Conservation (phyloP, 768 basidiomycete species). For the Mycena polygramma region DNA sequence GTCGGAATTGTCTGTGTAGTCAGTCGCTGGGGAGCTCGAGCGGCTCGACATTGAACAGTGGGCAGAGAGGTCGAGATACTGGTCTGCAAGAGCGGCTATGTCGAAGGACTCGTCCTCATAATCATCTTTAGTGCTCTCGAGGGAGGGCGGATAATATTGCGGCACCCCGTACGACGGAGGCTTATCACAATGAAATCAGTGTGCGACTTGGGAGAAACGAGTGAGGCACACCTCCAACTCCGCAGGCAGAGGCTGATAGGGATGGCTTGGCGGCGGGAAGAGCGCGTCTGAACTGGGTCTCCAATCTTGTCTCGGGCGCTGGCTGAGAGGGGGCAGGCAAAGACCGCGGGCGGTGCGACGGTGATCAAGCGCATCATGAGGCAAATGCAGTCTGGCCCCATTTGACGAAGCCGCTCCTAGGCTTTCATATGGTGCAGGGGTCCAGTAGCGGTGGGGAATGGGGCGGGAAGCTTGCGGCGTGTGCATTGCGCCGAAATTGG, state of each 20-base stretch:
- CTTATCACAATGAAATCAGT: not conserved
- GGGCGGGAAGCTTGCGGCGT: not conserved
- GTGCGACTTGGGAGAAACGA: not conserved
- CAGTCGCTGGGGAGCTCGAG: not conserved
- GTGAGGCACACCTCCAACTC: constrained; percentile 16
- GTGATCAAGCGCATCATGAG: constrained; percentile 6
- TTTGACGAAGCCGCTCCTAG: constrained; percentile 3
- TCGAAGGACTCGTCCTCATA: constrained; percentile 1
- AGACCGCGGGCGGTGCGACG: not conserved
- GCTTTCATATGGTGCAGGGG: constrained; percentile 1
- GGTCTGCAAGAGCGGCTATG: constrained; percentile 1
- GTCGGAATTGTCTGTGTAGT: constrained; percentile 2
- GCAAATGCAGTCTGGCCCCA: constrained; percentile 9
- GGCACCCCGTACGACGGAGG: not conserved
- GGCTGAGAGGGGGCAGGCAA: not conserved
- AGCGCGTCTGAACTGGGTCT: not conserved
- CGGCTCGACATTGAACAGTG: constrained; percentile 11
- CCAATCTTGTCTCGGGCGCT: not conserved
- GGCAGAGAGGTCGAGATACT: constrained; percentile 19
- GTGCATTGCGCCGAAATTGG: not conserved
- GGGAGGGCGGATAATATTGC: not conserved
- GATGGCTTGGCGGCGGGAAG: not conserved
- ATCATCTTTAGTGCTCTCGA: not conserved
- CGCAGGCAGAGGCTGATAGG: not conserved
- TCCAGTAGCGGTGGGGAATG: not conserved